Conservation (phyloP, 2,329 filamentous ascomycete species). For the Pseudogymnoascus sp. region DNA sequence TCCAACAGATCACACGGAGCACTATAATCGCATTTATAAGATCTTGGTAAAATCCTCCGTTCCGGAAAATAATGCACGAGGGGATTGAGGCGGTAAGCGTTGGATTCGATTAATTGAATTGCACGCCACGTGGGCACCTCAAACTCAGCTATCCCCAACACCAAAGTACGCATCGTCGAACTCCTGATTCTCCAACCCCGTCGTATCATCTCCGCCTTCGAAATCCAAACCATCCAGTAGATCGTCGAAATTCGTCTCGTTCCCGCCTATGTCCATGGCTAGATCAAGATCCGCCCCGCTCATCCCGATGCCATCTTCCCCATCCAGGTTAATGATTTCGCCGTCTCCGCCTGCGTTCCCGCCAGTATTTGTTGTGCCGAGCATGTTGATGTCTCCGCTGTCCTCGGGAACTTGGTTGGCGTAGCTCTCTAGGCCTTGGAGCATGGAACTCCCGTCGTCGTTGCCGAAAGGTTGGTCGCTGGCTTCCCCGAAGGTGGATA, state of each 20-base stretch:
- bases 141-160: slow-evolving; percentile 13
- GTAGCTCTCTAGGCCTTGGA: slow-evolving; percentile 34
- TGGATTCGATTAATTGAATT: neutral
- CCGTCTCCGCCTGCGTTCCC: slow-evolving; percentile 13
- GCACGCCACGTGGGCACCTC: neutral
- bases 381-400: slow-evolving; percentile 18
- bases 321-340: slow-evolving; percentile 14
- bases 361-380: slow-evolving; percentile 13
- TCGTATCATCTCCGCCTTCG: slow-evolving; percentile 14
- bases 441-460: slow-evolving; percentile 28
- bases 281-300: slow-evolving; percentile 36
- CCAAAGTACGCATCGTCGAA: slow-evolving; percentile 25
- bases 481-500: slow-evolving; percentile 23
- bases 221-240: slow-evolving; percentile 18
- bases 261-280: slow-evolving; percentile 37
- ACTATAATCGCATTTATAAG: neutral
- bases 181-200: slow-evolving; percentile 21
- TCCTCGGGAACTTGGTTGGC: slow-evolving; percentile 25
- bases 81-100: neutral
- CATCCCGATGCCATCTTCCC: slow-evolving; percentile 16
- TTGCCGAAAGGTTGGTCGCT: slow-evolving; percentile 8
- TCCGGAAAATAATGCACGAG: neutral
- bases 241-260: slow-evolving; percentile 25
- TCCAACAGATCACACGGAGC: neutral
- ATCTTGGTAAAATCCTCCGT: neutral